Evolutionary conservation across 768 basidiomycete genomes (phyloP), one percentile per base, ranked within the genome.

Genomic region (Suillus cothurnatus): DNA sequence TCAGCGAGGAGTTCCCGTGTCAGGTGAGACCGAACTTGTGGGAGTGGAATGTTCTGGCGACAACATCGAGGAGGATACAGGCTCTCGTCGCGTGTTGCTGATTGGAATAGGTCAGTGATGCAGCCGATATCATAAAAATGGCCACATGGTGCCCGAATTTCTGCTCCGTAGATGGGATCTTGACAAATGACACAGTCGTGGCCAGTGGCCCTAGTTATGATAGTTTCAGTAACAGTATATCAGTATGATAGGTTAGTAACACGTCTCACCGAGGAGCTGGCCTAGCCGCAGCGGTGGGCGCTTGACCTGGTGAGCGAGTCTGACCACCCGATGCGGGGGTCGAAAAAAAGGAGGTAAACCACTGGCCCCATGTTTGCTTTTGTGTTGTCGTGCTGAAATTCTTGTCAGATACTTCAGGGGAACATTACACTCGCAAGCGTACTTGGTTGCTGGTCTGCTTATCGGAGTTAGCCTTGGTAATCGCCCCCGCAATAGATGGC

Each of bases 61-160:
- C 81, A 82, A 66, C 81, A 81, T 31, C 76, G 75, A 36, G 81
- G n/a, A 43, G 19, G 81, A 67, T 73, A 81, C 34, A 82, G 74
- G 1, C 75, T 70, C 64, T 82, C 81, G 67, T 82, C 81, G 28
- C 63, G 67, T 6, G 71, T 74, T 1, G 80, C 72, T 17, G 72
- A 65, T 61, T 75, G 65, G 71, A 81, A 79, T 56, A 82, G 73
- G 41, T 74, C 68, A 3, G 71, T 70, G 34, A 76, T 12, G 66
- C 81, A 82, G n/a, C 1, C 68, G 14, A 67, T 63, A 61, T 79
- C 79, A 62, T 80, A 81, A 63, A 67, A 67, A 65, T 82, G 78
- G 31, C 74, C 72, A 60, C 81, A 81, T 1, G 75, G 75, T 0
- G 75, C 73, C 6, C 68, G 72, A 6, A 79, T 31, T 63, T 73